Percentiles rank a stretch among this genome's conserved stretches.
phyloP scores from a whole-genome alignment of 2,329 filamentous ascomycete genomes.

The Neocatenulostroma microsporum region DNA sequence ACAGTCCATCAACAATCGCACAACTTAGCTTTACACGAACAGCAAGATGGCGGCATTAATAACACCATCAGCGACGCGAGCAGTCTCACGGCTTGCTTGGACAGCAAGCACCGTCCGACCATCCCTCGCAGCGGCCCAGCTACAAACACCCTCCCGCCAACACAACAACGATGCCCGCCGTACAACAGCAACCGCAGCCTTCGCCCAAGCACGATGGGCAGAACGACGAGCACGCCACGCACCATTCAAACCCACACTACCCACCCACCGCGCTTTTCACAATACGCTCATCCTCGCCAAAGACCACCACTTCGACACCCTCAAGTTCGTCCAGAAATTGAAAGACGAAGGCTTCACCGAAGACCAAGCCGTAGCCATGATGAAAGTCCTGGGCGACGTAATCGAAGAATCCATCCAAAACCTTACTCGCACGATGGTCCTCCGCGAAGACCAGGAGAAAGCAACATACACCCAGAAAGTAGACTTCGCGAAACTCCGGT shows the following conservation, averaged over 20 bases:
- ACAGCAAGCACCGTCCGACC: slow-evolving; percentile 9
- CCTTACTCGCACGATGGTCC: slow-evolving; percentile 93
- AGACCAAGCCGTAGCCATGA: slow-evolving; percentile 93
- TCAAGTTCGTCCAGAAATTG: slow-evolving; percentile 90
- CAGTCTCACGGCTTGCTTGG: slow-evolving; percentile 3
- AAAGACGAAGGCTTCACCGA: slow-evolving; percentile 91
- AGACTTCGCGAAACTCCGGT: slow-evolving; percentile 94
- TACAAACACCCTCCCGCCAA: slow-evolving; percentile 2
- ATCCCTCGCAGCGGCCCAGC: neutral
- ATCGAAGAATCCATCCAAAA: slow-evolving; percentile 98
- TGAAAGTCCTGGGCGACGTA: slow-evolving; percentile 92
- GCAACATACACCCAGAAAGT: slow-evolving; percentile 79
- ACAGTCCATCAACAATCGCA: too few relatives aligned
- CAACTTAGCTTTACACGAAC: too few relatives aligned
- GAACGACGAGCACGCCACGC: slow-evolving; percentile 1
- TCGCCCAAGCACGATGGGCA: slow-evolving; percentile 8
- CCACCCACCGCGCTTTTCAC: slow-evolving; percentile 59
- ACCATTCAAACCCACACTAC: neutral
- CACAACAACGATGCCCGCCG: slow-evolving; percentile 1
- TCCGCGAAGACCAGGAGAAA: slow-evolving; percentile 84
- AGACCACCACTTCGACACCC: slow-evolving; percentile 95
- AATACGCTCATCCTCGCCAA: slow-evolving; percentile 53
- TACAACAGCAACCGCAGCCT: slow-evolving; percentile 9
- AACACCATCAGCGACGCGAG: too few relatives aligned
- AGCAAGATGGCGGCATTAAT: too few relatives aligned